Evolutionary conservation across 257 asterid genomes (phyloP).

Genomic region (Echites panduratus): DNA sequence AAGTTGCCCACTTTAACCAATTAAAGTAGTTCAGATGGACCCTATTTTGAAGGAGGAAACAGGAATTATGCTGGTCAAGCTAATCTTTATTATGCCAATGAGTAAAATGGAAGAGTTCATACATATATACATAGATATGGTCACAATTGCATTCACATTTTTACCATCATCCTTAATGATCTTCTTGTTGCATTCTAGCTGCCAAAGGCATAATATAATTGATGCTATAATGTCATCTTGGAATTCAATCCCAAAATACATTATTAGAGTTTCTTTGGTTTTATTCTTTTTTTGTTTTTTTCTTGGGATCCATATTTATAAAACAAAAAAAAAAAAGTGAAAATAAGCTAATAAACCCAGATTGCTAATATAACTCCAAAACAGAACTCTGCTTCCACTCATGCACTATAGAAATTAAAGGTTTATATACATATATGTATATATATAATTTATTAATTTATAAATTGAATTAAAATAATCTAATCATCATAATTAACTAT

Average conservation of each 20-base stretch:
- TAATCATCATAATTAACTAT: too few species aligned
- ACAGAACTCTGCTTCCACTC: too few species aligned
- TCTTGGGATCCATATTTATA: too few species aligned
- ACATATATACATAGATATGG: background rate
- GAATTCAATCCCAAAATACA: background rate
- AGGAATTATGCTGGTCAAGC: background rate
- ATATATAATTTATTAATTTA: too few species aligned
- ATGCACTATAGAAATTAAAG: too few species aligned
- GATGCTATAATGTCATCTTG: background rate
- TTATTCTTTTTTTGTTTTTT: too few species aligned
- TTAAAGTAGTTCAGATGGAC: background rate
- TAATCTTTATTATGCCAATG: slow-evolving; percentile 4
- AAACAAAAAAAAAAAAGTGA: too few species aligned
- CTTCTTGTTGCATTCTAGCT: background rate
- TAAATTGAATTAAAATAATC: too few species aligned
- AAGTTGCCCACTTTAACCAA: slow-evolving; percentile 2
- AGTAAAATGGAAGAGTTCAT: background rate
- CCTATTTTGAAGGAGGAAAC: background rate
- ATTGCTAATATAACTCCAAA: too few species aligned
- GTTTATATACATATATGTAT: too few species aligned
- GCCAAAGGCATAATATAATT: background rate
- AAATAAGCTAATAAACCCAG: too few species aligned
- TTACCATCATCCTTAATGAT: background rate
- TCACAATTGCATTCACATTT: background rate
- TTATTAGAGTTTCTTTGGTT: too few species aligned